phyloP scores from a whole-genome alignment of 2,329 filamentous ascomycete genomes.

The Alternaria viburni region DNA sequence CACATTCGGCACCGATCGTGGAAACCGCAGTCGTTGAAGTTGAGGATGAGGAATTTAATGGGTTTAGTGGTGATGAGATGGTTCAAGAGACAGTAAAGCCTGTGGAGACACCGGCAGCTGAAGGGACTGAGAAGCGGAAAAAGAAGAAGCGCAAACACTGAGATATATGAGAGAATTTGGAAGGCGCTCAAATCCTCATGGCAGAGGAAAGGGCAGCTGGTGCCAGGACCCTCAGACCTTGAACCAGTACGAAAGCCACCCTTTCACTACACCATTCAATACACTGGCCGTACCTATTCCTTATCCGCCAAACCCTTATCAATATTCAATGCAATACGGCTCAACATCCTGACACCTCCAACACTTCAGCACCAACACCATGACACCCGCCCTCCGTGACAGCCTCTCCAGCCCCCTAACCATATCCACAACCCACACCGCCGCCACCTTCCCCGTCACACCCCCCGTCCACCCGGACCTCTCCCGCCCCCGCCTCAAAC shows the following conservation, averaged over 20 bases:
- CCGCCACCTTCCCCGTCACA: not conserved
- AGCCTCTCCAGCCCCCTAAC: not conserved
- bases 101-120: not conserved
- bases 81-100: conserved; percentile 1
- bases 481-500: conserved; percentile 41
- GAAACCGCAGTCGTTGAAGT: conserved; percentile 20
- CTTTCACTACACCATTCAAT: not conserved
- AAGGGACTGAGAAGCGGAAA: conserved; percentile 13
- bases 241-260: not conserved
- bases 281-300: not conserved
- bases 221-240: not conserved
- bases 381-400: not conserved
- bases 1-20: not conserved
- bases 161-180: not conserved
- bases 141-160: conserved; percentile 31
- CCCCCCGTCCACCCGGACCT: conserved; percentile 21
- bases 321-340: not conserved
- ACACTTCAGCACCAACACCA: not conserved
- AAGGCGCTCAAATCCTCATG: not conserved
- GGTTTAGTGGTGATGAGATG: conserved; percentile 49
- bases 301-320: not conserved
- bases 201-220: not conserved
- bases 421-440: not conserved
- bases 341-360: not conserved
- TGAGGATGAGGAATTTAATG: conserved; percentile 52